A percentile compares a stretch with the other conserved stretches of the same genome.
These are phyloP conservation scores for Huntiella decipiens DNA, from an alignment of 2,329 filamentous ascomycete species.

Conservation along the genomic window DNA sequence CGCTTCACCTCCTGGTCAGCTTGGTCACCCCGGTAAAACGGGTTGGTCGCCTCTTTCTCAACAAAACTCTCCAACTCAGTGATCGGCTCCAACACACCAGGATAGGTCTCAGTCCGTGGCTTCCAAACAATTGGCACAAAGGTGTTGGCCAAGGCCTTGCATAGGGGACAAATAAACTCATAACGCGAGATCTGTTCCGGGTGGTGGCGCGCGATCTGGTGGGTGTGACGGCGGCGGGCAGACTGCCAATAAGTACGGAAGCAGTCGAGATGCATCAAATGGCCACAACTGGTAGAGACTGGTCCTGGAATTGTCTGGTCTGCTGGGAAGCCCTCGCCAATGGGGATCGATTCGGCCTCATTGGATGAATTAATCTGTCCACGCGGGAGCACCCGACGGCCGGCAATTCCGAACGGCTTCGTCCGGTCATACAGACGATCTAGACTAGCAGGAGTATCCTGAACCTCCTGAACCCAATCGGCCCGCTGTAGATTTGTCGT, in stretches of 20 bases:
- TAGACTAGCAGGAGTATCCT: slow-evolving; percentile 58
- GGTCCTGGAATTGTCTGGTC: slow-evolving; percentile 50
- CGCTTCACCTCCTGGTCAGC: not conserved
- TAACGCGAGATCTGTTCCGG: slow-evolving; percentile 62
- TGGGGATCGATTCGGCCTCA: slow-evolving; percentile 36
- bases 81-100: slow-evolving; percentile 3
- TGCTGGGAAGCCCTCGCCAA: slow-evolving; percentile 76
- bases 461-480: slow-evolving; percentile 69
- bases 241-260: slow-evolving; percentile 84
- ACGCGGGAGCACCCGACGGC: slow-evolving; percentile 28
- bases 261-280: slow-evolving; percentile 96
- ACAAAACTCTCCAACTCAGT: slow-evolving; percentile 39
- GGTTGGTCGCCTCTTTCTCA: slow-evolving; percentile 29
- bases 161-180: slow-evolving; percentile 91
- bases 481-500: slow-evolving; percentile 68
- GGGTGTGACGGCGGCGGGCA: slow-evolving; percentile 63
- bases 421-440: slow-evolving; percentile 69
- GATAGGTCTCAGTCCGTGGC: slow-evolving; percentile 22
- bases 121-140: slow-evolving; percentile 95
- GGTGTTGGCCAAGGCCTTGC: slow-evolving; percentile 87
- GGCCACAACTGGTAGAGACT: slow-evolving; percentile 78
- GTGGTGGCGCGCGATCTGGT: slow-evolving; percentile 87
- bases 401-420: slow-evolving; percentile 77
- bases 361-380: not conserved
- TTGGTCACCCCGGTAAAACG: not conserved